A percentile compares a stretch with the other conserved stretches of the same genome.
phyloP scores from a whole-genome alignment of 768 basidiomycete genomes.

The Floccularia luteovirens region DNA sequence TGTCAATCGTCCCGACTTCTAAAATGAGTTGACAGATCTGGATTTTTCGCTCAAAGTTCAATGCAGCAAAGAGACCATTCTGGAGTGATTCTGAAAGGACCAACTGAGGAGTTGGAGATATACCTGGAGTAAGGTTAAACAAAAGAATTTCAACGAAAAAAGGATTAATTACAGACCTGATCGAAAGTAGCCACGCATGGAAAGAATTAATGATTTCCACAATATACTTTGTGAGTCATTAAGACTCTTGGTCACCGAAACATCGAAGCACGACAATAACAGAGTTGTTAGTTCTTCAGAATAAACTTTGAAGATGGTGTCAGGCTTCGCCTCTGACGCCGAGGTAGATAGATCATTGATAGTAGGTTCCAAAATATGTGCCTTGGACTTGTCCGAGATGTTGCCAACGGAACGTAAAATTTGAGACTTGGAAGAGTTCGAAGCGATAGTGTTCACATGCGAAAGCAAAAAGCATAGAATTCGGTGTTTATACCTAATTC shows the following conservation, averaged over 20 bases:
- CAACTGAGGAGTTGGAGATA: constrained; percentile 25
- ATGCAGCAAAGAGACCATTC: constrained; percentile 44
- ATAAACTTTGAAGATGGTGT: constrained; percentile 11
- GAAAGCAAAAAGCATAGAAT: constrained; percentile 75
- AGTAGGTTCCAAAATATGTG: constrained; percentile 51
- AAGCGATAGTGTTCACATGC: constrained; percentile 57
- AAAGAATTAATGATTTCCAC: constrained; percentile 45
- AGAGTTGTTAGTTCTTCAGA: constrained; percentile 29
- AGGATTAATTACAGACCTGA: constrained; percentile 31
- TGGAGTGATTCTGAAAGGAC: constrained; percentile 39
- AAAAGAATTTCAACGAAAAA: not conserved
- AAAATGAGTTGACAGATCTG: constrained; percentile 53
- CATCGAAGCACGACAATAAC: constrained; percentile 46
- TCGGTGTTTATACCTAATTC: constrained; percentile 61
- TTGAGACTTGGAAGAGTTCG: constrained; percentile 36
- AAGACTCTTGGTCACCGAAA: constrained; percentile 32
- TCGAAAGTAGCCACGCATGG: constrained; percentile 35
- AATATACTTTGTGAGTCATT: constrained; percentile 30
- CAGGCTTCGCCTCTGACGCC: constrained; percentile 6
- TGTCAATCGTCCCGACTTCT: constrained; percentile 36
- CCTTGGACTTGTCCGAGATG: constrained; percentile 38
- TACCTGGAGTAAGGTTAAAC: constrained; percentile 21
- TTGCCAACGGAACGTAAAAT: constrained; percentile 42
- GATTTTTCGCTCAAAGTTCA: constrained; percentile 46
- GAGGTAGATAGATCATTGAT: constrained; percentile 31